Evolutionary conservation across 2,329 filamentous ascomycete genomes (phyloP), one percentile per base, ranked within the genome.

Genomic region (Esteya vermicola): DNA sequence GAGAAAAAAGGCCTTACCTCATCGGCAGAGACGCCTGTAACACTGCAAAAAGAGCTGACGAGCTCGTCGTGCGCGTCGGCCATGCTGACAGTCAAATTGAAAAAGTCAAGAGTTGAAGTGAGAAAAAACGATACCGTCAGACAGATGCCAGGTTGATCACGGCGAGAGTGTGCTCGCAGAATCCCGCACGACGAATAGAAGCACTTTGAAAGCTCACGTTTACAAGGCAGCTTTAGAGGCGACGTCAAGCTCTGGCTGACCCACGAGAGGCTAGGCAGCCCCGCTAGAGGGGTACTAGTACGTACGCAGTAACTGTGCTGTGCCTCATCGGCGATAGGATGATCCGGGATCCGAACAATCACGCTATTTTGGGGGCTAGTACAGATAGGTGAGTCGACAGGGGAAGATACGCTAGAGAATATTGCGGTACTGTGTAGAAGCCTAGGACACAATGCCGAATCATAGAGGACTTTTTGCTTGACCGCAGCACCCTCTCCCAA

Each of bases 51-150:
- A 4, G 35, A 27, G 41, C 45, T 47, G 41, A 48, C 40, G 16
- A 43, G 38, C 36, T 47, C 46, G 26, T 48, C 46, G 23, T 48
- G 34, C 8, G 34, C 19, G 33, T 41, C 40, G 9, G 44, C 41
- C 44, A 48, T 45, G 36, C 18, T 25, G 36, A n/a, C n/a, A n/a
- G n/a, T n/a, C n/a, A n/a, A n/a, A n/a, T n/a, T n/a, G n/a, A n/a
- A n/a, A n/a, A n/a, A n/a, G n/a, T n/a, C n/a, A 28, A 14, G 26
- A 6, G 26, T 28, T 28, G 26, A n/a, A n/a, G n/a, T n/a, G n/a
- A n/a, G n/a, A n/a, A n/a, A n/a, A 32, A 5, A 18, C 12, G 12
- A 32, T 9, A 33, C 19, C 6, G 9, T 21, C 19, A 33, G 31
- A 20, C n/a, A 33, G 10, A n/a, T n/a, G n/a, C n/a, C n/a, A n/a